Evolutionary conservation across 495 filamentous ascomycete species (phyloP).

Genomic region (Lophiotrema nucula): DNA sequence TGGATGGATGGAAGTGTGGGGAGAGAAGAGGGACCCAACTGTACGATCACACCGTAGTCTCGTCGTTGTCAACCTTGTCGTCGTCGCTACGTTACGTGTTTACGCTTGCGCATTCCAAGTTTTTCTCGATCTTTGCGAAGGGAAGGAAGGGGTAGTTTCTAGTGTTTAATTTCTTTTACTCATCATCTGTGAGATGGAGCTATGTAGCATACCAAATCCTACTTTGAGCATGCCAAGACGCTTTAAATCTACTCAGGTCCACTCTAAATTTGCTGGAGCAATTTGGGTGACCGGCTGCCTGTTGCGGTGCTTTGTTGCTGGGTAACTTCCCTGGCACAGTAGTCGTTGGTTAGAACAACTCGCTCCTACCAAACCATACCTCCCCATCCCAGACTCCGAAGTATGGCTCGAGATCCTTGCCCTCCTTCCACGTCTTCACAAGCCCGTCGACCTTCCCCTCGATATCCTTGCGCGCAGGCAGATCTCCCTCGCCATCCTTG

Average conservation of each 20-base stretch:
- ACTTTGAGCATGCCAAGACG: background rate
- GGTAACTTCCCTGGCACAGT: no score
- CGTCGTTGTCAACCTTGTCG: background rate
- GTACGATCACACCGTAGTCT: conserved; percentile 8
- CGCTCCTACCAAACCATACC: background rate
- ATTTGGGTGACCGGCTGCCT: background rate
- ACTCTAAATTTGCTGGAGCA: background rate
- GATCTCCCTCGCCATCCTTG: background rate
- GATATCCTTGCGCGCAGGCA: background rate
- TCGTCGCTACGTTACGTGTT: conserved; percentile 30
- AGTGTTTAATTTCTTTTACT: conserved; percentile 28
- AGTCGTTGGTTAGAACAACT: no score
- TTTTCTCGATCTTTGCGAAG: conserved; percentile 5
- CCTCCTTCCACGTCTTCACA: background rate
- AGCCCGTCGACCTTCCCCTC: background rate
- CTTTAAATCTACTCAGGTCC: background rate
- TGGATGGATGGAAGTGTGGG: background rate
- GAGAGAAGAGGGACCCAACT: background rate
- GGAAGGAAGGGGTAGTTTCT: conserved; percentile 14
- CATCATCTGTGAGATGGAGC: background rate
- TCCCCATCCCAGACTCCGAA: background rate
- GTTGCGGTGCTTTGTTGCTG: no score
- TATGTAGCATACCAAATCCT: conserved; percentile 1
- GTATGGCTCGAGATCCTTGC: background rate
- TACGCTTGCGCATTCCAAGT: conserved; percentile 19